phyloP scores from a whole-genome alignment of 2,329 filamentous ascomycete species.

The Apiospora phragmitis region DNA sequence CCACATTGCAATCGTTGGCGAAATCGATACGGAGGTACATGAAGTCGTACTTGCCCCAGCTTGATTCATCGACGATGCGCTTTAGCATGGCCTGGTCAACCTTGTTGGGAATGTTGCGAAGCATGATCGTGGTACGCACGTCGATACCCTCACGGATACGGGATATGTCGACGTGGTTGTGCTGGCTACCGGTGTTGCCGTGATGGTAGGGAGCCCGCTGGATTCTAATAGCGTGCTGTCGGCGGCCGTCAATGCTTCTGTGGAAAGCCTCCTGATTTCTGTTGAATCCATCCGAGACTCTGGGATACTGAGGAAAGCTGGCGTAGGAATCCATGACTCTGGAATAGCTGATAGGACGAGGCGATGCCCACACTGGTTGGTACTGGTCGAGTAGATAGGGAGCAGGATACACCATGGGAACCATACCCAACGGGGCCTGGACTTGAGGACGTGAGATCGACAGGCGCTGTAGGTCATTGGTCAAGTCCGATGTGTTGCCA shows the following conservation, averaged over 20 bases:
- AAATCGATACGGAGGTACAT: constrained; percentile 93
- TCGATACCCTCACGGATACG: constrained; percentile 67
- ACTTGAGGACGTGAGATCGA: constrained; percentile 28
- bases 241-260: constrained; percentile 33
- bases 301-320: constrained; percentile 25
- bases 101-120: constrained; percentile 92
- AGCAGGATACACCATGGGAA: constrained; percentile 37
- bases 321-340: constrained; percentile 12
- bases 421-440: constrained; percentile 32
- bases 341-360: background rate
- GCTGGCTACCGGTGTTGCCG: constrained; percentile 47
- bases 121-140: constrained; percentile 86
- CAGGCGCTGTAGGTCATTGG: constrained; percentile 27
- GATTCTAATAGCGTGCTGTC: constrained; percentile 50
- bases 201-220: constrained; percentile 44
- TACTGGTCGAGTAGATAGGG: constrained; percentile 37
- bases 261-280: background rate
- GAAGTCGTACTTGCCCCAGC: constrained; percentile 86
- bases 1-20: constrained; percentile 83
- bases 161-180: constrained; percentile 63
- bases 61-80: constrained; percentile 74
- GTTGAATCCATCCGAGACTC: constrained; percentile 38
- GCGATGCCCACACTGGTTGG: background rate
- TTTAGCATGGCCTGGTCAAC: constrained; percentile 79
- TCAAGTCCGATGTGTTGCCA: constrained; percentile 20